Conservation (phyloP, 1,139 yeast genomes). For the Protomyces pachydermus region DNA sequence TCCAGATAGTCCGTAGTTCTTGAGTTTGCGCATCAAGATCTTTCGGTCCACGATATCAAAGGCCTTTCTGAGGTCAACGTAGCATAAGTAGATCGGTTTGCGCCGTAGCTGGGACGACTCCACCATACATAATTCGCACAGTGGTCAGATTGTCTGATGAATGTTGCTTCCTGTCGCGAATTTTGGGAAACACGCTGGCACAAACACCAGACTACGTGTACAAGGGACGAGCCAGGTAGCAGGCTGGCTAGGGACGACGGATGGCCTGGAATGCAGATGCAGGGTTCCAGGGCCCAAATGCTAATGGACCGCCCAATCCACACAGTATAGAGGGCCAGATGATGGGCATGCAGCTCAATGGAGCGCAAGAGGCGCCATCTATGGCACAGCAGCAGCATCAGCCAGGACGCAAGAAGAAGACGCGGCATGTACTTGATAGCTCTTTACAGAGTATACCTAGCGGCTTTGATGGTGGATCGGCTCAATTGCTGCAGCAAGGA, state of each 20-base stretch:
- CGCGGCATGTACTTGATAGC: conserved; percentile 15
- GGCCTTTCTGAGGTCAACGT: too few relatives aligned
- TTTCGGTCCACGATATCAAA: too few relatives aligned
- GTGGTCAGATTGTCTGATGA: too few relatives aligned
- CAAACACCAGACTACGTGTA: not conserved
- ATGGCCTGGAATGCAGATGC: not conserved
- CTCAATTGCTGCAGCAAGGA: not conserved
- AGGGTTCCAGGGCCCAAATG: not conserved
- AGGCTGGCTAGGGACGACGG: not conserved
- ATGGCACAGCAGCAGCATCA: not conserved
- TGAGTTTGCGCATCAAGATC: too few relatives aligned
- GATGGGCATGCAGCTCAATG: not conserved
- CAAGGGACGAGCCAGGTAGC: not conserved
- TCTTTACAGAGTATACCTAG: not conserved
- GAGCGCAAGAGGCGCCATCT: not conserved
- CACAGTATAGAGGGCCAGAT: not conserved
- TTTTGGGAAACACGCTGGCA: not conserved
- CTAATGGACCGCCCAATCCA: not conserved
- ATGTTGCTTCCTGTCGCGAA: not conserved
- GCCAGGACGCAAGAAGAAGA: conserved; percentile 12
- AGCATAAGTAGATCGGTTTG: too few relatives aligned
- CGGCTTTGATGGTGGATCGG: conserved; percentile 1
- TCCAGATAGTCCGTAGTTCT: too few relatives aligned
- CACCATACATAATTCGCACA: too few relatives aligned
- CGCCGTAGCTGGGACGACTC: too few relatives aligned